A percentile compares a stretch with the other conserved stretches of the same genome.
These are phyloP conservation scores for Durotheca rogersii DNA, from an alignment of 495 filamentous ascomycete species.

Conservation along the genomic window DNA sequence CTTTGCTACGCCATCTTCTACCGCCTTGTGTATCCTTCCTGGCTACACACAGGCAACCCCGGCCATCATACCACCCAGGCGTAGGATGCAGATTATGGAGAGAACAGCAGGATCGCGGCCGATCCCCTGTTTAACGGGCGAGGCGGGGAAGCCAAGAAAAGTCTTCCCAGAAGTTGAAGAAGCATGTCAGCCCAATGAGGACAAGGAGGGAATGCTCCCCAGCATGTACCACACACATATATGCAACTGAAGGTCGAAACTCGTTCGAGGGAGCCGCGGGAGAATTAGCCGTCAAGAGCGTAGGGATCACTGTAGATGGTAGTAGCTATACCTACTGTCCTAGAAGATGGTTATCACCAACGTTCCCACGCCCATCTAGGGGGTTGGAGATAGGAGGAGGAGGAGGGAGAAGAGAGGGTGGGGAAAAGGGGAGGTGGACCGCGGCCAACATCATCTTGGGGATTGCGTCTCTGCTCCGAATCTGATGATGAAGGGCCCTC, in stretches of 20 bases:
- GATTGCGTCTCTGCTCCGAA: constrained; percentile 18
- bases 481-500: constrained; percentile 15
- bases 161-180: constrained; percentile 3
- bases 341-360: constrained; percentile 17
- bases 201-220: constrained; percentile 3
- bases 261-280: constrained; percentile 6
- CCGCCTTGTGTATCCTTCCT: constrained; percentile 2
- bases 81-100: constrained; percentile 2
- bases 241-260: constrained; percentile 1
- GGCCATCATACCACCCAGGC: constrained; percentile 26
- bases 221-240: no score
- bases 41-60: constrained; percentile 12
- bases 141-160: constrained; percentile 6
- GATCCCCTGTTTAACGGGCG: constrained; percentile 15
- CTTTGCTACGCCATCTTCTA: constrained; percentile 1
- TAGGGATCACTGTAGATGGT: no score
- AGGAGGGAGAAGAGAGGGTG: no score
- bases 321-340: constrained; percentile 27
- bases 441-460: constrained; percentile 31
- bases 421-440: no score
- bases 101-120: constrained; percentile 6
- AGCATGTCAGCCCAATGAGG: constrained; percentile 18
- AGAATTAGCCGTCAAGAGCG: no score
- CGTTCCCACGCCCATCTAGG: constrained; percentile 15
- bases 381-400: background rate